Percentiles rank a stretch among this genome's conserved stretches.
Conservation (phyloP, 306 rosid species). For the Malus sieversii region DNA sequence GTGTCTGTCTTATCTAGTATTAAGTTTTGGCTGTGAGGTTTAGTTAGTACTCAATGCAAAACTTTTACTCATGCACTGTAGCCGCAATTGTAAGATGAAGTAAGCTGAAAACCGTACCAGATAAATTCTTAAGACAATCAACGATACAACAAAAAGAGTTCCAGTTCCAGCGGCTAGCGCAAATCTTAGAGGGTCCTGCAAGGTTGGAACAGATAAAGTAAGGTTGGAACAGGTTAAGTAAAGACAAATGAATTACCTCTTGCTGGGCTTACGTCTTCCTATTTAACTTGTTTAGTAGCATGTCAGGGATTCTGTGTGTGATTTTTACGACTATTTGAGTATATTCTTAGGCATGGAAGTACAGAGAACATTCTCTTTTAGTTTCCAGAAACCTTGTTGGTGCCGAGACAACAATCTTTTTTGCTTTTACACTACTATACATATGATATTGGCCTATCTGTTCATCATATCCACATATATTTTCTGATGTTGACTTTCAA, state of each 20-base stretch:
- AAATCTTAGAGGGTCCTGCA: constrained; percentile 91
- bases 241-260: neutral
- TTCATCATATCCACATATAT: neutral
- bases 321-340: neutral
- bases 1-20: neutral
- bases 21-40: neutral
- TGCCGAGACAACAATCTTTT: neutral
- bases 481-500: neutral
- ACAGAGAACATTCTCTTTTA: neutral
- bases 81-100: neutral
- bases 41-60: neutral
- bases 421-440: neutral
- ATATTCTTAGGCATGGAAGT: neutral
- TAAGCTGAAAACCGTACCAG: constrained; percentile 42
- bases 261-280: neutral
- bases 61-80: neutral
- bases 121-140: constrained; percentile 78
- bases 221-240: neutral
- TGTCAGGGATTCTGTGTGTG: neutral
- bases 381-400: neutral
- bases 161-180: constrained; percentile 94
- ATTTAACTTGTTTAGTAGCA: neutral
- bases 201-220: constrained; percentile 7
- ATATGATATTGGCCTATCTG: neutral
- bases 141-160: constrained; percentile 82